phyloP scores from a whole-genome alignment of 2,329 filamentous ascomycete species.

The Nectriaceae sp. region DNA sequence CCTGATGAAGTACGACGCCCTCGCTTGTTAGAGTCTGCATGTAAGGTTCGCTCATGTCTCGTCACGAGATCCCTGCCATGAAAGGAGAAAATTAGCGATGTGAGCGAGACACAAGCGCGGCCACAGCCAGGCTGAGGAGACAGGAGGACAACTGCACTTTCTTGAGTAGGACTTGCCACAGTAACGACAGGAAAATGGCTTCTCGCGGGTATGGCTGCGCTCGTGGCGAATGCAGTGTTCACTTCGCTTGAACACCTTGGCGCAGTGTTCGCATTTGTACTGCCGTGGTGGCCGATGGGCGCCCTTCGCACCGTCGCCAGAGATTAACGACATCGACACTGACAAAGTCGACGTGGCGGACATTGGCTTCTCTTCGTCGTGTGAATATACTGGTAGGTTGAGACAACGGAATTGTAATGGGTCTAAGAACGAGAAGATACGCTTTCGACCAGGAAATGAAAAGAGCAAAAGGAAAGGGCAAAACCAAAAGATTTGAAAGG shows the following conservation, averaged over 20 bases:
- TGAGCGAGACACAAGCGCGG: no score
- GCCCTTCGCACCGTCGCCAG: background rate
- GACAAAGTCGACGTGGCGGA: no score
- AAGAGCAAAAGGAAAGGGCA: no score
- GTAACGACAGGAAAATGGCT: slow-evolving; percentile 17
- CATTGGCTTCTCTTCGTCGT: no score
- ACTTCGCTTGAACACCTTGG: slow-evolving; percentile 17
- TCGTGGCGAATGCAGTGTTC: slow-evolving; percentile 21
- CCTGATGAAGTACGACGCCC: no score
- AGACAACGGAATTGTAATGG: no score
- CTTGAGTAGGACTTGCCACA: slow-evolving; percentile 15
- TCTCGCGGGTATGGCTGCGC: slow-evolving; percentile 16
- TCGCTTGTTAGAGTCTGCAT: slow-evolving; percentile 4
- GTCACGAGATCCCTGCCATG: slow-evolving; percentile 15
- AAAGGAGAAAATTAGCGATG: background rate
- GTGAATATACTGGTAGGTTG: no score
- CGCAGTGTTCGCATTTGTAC: slow-evolving; percentile 13
- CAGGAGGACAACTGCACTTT: no score
- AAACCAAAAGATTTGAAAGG: no score
- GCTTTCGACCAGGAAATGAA: no score
- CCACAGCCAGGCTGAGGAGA: no score
- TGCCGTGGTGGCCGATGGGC: slow-evolving; percentile 8
- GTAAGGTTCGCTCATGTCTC: slow-evolving; percentile 15
- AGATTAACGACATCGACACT: background rate
- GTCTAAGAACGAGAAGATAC: no score